Conservation (phyloP, 495 filamentous ascomycete species). For the Beverwykella pulmonaria region DNA sequence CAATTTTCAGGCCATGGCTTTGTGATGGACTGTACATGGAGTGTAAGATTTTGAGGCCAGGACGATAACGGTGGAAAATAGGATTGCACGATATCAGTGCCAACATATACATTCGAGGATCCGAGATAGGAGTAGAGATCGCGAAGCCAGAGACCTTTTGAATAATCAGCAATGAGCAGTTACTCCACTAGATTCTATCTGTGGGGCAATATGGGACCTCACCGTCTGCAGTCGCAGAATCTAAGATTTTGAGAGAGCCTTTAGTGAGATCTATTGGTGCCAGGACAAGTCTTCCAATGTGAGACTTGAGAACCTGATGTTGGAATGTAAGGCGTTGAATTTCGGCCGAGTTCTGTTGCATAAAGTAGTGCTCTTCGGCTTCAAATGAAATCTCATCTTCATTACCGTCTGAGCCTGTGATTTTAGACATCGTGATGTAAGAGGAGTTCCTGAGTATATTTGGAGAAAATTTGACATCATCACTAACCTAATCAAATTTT, state of each 20-base stretch:
- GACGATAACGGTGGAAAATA: slow-evolving; percentile 6
- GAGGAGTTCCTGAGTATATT: too few species aligned
- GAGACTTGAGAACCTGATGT: slow-evolving; percentile 9
- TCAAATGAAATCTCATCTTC: background rate
- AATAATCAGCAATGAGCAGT: background rate
- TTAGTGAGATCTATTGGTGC: slow-evolving; percentile 8
- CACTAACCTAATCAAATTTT: too few species aligned
- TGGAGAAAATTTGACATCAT: too few species aligned
- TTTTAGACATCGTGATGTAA: too few species aligned
- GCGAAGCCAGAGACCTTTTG: slow-evolving; percentile 13
- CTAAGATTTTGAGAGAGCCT: background rate
- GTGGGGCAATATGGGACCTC: too few species aligned
- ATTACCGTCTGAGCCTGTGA: slow-evolving; percentile 3
- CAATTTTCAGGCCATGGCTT: slow-evolving; percentile 6
- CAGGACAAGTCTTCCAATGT: background rate
- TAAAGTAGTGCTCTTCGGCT: slow-evolving; percentile 14
- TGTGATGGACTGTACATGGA: slow-evolving; percentile 16
- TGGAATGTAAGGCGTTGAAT: slow-evolving; percentile 10
- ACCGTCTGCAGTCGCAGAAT: slow-evolving; percentile 13
- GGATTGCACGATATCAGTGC: slow-evolving; percentile 17
- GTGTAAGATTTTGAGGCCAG: background rate
- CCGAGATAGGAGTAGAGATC: background rate
- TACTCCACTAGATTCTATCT: too few species aligned
- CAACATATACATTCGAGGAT: background rate
- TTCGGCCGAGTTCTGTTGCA: slow-evolving; percentile 7